Evolutionary conservation across 257 asterid genomes (phyloP), one percentile per base, ranked within the genome.

Genomic region (Thymus mandschuricus): DNA sequence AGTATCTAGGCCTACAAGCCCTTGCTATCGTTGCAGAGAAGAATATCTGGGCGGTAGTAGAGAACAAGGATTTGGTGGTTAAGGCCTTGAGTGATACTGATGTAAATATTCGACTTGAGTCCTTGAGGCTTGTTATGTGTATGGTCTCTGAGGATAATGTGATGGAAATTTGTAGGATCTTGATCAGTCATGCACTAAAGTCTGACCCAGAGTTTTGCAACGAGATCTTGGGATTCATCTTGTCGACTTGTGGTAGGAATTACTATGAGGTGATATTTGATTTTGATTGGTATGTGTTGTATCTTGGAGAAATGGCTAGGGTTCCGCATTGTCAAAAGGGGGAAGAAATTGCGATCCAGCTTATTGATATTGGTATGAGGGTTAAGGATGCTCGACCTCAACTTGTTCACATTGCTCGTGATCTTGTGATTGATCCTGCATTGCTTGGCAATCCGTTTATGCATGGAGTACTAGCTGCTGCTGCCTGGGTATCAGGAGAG

Each of bases 401-500:
- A 79, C 97, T 94, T 75, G 96, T 94, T 76, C 87, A 69, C 10
- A 89, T 94, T 84, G 84, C 91, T 58, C 97, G 99, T 72, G 88
- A 84, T 33, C 83, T 91, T 69, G 87, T 94, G 78, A 89, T 91
- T 80, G 99, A 94, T 82, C 97, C 99, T 69, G 96, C 99, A 27
- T 82, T 94, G 70, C 96, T 91, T 68, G 99, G 97, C 9, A 88
- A 86, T 82, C 88, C 85, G 49, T 87, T 81, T 70, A 64, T 94
- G 66, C 92, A 86, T 46, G 81, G 78, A 56, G 95, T 91, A 72
- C 80, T 94, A 72, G 83, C 89, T 64, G 97, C 97, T 68, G 88
- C 96, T 76, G 95, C 97, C 44, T 94, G 96, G 96, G 72, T 83
- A 68, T 91, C 96, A 0, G 99, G 98, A 59, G 97, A 94, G 88